phyloP scores from a whole-genome alignment of 2,329 filamentous ascomycete genomes.

The Paecilomyces sp. region DNA sequence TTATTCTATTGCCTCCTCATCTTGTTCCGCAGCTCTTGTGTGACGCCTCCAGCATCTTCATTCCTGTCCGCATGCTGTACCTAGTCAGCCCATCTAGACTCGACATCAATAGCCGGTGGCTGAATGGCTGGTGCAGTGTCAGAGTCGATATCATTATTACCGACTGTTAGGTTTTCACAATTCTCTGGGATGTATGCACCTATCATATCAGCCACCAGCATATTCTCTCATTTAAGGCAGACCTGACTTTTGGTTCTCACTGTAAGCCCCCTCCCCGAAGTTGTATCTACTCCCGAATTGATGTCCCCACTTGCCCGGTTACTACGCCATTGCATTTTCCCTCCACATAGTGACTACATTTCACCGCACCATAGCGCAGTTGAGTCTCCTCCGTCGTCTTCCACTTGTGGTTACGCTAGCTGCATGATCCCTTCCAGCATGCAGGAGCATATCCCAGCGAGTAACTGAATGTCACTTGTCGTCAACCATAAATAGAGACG shows the following conservation, averaged over 20 bases:
- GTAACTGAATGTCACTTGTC: too few species aligned
- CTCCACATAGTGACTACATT: conserved; percentile 9
- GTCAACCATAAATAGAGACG: conserved; percentile 5
- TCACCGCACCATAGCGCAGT: conserved; percentile 13
- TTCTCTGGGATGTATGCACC: background rate
- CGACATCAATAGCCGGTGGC: background rate
- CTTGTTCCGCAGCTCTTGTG: background rate
- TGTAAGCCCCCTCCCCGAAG: background rate
- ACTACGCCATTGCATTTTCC: conserved; percentile 5
- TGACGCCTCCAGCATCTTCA: background rate
- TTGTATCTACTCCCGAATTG: background rate
- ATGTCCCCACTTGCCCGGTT: conserved; percentile 5
- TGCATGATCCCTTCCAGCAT: conserved; percentile 23
- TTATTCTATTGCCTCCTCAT: background rate
- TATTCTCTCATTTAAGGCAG: background rate
- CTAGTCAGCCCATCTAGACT: background rate
- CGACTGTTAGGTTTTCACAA: background rate
- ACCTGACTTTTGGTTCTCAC: background rate
- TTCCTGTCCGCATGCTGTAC: background rate
- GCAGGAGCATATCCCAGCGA: conserved; percentile 11
- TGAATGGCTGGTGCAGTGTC: background rate
- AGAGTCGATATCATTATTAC: background rate
- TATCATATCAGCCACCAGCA: background rate
- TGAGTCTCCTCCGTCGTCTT: conserved; percentile 17
- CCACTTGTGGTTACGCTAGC: conserved; percentile 15